A percentile compares a stretch with the other conserved stretches of the same genome.
Conservation (phyloP, 2,329 filamentous ascomycete species). For the Didymella segeticola region DNA sequence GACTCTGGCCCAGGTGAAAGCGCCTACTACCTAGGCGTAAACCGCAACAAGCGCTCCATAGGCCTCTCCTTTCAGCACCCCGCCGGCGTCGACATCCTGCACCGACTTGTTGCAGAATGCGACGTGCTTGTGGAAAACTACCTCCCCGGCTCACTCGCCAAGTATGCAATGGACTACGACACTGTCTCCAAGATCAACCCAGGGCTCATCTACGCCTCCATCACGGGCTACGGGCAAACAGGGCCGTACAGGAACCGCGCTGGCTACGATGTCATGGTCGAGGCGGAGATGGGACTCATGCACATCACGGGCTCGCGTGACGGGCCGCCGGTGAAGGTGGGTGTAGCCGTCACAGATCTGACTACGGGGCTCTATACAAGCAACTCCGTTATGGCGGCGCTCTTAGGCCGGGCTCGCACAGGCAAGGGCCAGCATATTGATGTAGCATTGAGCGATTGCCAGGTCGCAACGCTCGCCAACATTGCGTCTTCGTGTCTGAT, state of each 20-base stretch:
- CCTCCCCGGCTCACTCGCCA: conserved; percentile 84
- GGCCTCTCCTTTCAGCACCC: conserved; percentile 89
- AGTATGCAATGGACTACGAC: conserved; percentile 89
- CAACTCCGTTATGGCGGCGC: conserved; percentile 92
- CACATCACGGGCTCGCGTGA: conserved; percentile 92
- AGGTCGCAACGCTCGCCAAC: conserved; percentile 93
- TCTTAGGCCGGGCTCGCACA: conserved; percentile 76
- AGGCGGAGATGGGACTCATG: conserved; percentile 98
- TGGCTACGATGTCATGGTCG: conserved; percentile 99
- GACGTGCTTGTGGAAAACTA: conserved; percentile 98
- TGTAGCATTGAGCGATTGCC: conserved; percentile 88
- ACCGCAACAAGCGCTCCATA: conserved; percentile 96
- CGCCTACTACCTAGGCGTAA: conserved; percentile 93
- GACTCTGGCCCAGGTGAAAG: conserved; percentile 80
- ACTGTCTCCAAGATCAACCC: conserved; percentile 84
- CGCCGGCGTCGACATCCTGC: conserved; percentile 83
- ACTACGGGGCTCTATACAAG: conserved; percentile 95
- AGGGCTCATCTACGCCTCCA: conserved; percentile 87
- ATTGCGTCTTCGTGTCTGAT: conserved; percentile 92
- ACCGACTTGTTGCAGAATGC: conserved; percentile 81
- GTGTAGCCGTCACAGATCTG: conserved; percentile 94
- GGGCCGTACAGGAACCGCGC: conserved; percentile 87
- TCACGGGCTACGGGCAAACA: conserved; percentile 96
- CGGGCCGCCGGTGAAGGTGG: conserved; percentile 93
- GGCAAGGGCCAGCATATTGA: conserved; percentile 92